Evolutionary conservation across 164 flowering plant genomes (phyloP).

Genomic region (Stephania cephalantha): DNA sequence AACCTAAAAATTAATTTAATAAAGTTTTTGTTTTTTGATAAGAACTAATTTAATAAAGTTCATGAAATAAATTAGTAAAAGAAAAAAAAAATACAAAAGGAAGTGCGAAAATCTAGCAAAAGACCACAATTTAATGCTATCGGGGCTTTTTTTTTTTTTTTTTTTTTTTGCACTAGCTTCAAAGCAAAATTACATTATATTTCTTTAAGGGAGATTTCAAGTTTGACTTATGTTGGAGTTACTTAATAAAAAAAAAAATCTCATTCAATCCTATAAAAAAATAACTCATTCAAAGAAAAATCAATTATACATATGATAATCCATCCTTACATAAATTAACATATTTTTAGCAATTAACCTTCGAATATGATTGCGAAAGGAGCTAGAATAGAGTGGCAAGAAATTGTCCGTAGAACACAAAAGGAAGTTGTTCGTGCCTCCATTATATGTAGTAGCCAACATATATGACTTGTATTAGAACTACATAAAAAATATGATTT

Average conservation of each 20-base stretch:
- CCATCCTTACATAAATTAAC: too few relatives aligned
- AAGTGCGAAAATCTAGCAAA: constrained; percentile 8
- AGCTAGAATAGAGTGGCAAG: constrained; percentile 12
- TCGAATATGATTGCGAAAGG: constrained; percentile 11
- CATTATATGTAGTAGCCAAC: constrained; percentile 17
- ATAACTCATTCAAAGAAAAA: too few relatives aligned
- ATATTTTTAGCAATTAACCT: constrained; percentile 7
- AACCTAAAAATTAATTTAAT: not conserved
- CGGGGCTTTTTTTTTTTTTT: constrained; percentile 5
- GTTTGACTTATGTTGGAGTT: too few relatives aligned
- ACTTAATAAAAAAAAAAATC: too few relatives aligned
- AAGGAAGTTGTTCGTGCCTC: constrained; percentile 20
- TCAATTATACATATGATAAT: too few relatives aligned
- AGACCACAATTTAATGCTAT: too few relatives aligned
- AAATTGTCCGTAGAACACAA: constrained; percentile 20
- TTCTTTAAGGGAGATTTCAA: too few relatives aligned
- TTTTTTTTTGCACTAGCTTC: not conserved
- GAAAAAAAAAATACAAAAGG: constrained; percentile 4
- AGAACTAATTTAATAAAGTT: not conserved
- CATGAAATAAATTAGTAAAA: not conserved
- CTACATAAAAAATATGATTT: not conserved
- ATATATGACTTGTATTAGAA: constrained; percentile 19
- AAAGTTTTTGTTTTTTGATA: too few relatives aligned
- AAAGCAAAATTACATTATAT: too few relatives aligned
- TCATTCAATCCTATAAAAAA: too few relatives aligned